Evolutionary conservation across 2,329 filamentous ascomycete species (phyloP), one percentile per base, ranked within the genome.

Genomic region (Ophiostoma sp.): DNA sequence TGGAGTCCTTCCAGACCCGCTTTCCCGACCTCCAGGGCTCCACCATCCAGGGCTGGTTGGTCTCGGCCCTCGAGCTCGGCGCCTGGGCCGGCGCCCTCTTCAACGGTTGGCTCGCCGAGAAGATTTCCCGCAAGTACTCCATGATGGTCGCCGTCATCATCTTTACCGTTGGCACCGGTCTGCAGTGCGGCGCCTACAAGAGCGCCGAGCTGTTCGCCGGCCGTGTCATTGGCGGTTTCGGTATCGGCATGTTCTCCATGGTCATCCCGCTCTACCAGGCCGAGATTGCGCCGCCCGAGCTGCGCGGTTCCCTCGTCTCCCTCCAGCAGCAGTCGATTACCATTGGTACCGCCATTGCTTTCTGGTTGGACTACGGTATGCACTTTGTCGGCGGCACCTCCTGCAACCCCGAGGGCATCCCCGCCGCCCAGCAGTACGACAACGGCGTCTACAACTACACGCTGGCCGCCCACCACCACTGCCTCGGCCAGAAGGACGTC

Each of bases 361-460:
- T 84, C 76, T 89, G 85, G 84, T 86, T 87, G 50, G 86, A 85
- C 0, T 89, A 87, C 72, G 87, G 83, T 0, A 88, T 86, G 0
- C 52, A 70, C 50, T 63, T 70, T 66, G 59, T 73, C 22, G 72
- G 72, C 31, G 70, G 73, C 48, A 79, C 81, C 6, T 80, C 81
- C 75, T 82, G 87, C 55, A 74, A 79, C 0, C 77, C 81, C 42
- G 81, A 85, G 75, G 80, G 84, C 7, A 79, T 87, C 0, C 85
- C 85, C 0, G 86, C 86, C 73, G 79, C 82, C 3, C 78, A 87
- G 5, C 85, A 87, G 72, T 4, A 83, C 82, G 11, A 75, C 82
- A 3, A 77, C 36, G 79, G 82, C 63, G 61, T 78, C 39, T 83
- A 84, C 9, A 84, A 87, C 45, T 77, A 79, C 55, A 83, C 63